These are phyloP conservation scores for Oenanthe javanica DNA, from an alignment of 140 eudicot species.

Conservation along the genomic window DNA sequence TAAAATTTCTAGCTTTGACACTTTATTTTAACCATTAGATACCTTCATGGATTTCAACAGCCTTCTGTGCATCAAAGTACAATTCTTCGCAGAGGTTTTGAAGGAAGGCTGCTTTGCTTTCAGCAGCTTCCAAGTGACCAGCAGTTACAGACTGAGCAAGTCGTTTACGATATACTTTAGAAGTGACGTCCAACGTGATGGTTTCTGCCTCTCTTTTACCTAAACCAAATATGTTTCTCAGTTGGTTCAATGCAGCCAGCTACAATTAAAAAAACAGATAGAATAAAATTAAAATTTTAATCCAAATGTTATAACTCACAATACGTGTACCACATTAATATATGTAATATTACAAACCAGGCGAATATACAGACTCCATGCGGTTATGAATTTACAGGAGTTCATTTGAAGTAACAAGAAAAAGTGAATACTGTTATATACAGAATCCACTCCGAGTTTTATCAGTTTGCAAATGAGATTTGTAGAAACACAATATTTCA, in stretches of 20 bases:
- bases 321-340: neutral
- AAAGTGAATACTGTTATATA: neutral
- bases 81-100: conserved; percentile 85
- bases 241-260: conserved; percentile 81
- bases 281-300: neutral
- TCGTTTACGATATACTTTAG: conserved; percentile 74
- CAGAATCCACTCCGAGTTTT: neutral
- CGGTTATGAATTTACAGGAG: neutral
- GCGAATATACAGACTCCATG: neutral
- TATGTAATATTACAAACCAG: neutral
- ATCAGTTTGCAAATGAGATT: neutral
- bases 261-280: conserved; percentile 19
- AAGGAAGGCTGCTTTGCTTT: conserved; percentile 93
- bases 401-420: neutral
- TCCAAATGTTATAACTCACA: neutral
- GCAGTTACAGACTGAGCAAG: conserved; percentile 72
- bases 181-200: conserved; percentile 64
- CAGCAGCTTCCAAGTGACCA: conserved; percentile 69
- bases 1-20: neutral
- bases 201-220: conserved; percentile 89
- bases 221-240: conserved; percentile 83
- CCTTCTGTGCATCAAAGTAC: conserved; percentile 81
- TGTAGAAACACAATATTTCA: neutral
- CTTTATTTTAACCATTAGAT: neutral
- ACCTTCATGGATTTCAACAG: conserved; percentile 90